These are phyloP conservation scores for Lathyrus oleraceus DNA, from an alignment of 306 rosid genomes.

Conservation along the genomic window DNA sequence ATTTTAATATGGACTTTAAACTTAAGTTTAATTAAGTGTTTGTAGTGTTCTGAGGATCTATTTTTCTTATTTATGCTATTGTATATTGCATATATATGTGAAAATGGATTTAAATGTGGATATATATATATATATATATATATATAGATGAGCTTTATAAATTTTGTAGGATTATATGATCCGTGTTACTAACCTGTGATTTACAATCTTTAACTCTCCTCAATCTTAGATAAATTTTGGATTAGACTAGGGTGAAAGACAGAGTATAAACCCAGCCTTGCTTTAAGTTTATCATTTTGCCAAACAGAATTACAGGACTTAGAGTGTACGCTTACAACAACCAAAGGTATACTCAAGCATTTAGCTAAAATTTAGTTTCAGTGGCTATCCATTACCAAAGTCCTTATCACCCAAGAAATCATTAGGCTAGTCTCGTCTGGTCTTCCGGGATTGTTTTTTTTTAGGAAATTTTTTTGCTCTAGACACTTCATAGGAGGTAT, in stretches of 20 bases:
- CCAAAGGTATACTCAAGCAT: slow-evolving; percentile 14
- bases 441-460: slow-evolving; percentile 5
- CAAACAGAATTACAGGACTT: slow-evolving; percentile 19
- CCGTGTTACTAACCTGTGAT: background rate
- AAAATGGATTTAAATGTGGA: background rate
- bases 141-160: background rate
- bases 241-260: slow-evolving; percentile 12
- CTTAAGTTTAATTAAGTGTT: background rate
- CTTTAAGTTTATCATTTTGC: slow-evolving; percentile 17
- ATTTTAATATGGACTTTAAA: background rate
- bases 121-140: background rate
- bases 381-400: background rate
- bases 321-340: slow-evolving; percentile 23
- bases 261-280: slow-evolving; percentile 13
- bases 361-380: slow-evolving; percentile 19
- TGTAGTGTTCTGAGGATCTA: background rate
- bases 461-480: background rate
- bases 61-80: background rate
- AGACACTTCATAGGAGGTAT: background rate
- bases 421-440: background rate
- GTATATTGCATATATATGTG: background rate
- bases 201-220: background rate
- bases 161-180: background rate
- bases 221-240: background rate
- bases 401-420: background rate